Conservation (phyloP, 2,329 filamentous ascomycete genomes). For the Xylaria sp. region DNA sequence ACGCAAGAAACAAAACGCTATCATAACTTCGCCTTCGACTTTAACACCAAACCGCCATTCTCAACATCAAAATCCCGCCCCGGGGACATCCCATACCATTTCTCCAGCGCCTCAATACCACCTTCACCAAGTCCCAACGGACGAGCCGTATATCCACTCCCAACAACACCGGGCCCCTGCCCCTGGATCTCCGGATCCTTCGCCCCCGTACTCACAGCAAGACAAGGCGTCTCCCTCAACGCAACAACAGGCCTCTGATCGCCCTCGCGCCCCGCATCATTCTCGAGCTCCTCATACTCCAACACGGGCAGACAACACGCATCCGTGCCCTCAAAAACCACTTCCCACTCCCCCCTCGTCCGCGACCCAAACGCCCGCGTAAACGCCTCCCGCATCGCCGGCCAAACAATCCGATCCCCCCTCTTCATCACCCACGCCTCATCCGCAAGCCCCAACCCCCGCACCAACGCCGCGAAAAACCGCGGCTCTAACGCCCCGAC, state of each 20-base stretch:
- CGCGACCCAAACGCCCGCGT: slow-evolving; percentile 60
- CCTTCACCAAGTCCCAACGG: slow-evolving; percentile 62
- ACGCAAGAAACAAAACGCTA: neutral
- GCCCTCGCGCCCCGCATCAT: slow-evolving; percentile 43
- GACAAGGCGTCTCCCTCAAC: slow-evolving; percentile 62
- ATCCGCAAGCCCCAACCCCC: slow-evolving; percentile 57
- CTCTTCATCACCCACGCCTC: slow-evolving; percentile 49
- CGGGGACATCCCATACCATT: slow-evolving; percentile 73
- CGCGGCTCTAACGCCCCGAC: slow-evolving; percentile 88
- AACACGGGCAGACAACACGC: slow-evolving; percentile 90
- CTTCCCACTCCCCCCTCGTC: slow-evolving; percentile 75
- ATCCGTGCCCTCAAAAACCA: slow-evolving; percentile 81
- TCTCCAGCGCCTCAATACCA: slow-evolving; percentile 61
- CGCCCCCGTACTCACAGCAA: slow-evolving; percentile 51
- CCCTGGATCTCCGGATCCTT: slow-evolving; percentile 43
- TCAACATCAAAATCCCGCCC: slow-evolving; percentile 66
- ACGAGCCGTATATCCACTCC: slow-evolving; percentile 59
- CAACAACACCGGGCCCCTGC: slow-evolving; percentile 60
- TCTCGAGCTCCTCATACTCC: slow-evolving; percentile 48
- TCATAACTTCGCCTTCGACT: slow-evolving; percentile 41
- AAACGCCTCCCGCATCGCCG: slow-evolving; percentile 57
- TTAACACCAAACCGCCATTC: slow-evolving; percentile 56
- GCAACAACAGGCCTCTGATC: slow-evolving; percentile 68
- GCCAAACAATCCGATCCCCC: slow-evolving; percentile 61
- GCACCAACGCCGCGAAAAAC: slow-evolving; percentile 67